Percentiles rank a stretch among this genome's conserved stretches.
phyloP scores from a whole-genome alignment of 2,329 filamentous ascomycete genomes.

The Sporothrix brunneoviolacea region DNA sequence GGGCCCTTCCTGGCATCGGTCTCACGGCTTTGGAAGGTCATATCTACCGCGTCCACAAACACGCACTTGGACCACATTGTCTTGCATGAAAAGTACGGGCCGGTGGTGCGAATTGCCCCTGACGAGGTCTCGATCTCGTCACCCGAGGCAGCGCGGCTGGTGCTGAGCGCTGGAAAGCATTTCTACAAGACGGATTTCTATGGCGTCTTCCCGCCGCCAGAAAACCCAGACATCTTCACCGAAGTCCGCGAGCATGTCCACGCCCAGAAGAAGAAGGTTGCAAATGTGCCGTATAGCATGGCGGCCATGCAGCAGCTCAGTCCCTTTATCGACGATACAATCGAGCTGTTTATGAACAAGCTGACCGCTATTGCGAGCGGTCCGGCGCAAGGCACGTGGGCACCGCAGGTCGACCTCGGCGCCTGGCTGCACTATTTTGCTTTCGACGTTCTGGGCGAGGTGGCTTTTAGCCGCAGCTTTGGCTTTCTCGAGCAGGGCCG shows the following conservation, averaged over 20 bases:
- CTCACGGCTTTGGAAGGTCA: constrained; percentile 36
- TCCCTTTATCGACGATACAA: constrained; percentile 45
- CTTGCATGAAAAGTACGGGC: constrained; percentile 40
- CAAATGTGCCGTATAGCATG: constrained; percentile 47
- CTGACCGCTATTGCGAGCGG: constrained; percentile 32
- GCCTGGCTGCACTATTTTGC: constrained; percentile 39
- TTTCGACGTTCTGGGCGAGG: constrained; percentile 46
- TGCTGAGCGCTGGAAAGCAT: constrained; percentile 43
- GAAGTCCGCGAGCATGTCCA: constrained; percentile 49
- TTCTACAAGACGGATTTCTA: constrained; percentile 50
- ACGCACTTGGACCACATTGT: constrained; percentile 38
- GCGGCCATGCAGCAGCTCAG: constrained; percentile 45
- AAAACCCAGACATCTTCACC: constrained; percentile 54
- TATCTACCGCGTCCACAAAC: constrained; percentile 31
- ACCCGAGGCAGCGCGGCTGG: constrained; percentile 36
- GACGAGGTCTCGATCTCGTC: constrained; percentile 42
- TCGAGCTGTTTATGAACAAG: constrained; percentile 37
- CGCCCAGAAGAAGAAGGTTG: constrained; percentile 47
- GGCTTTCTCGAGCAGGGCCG: constrained; percentile 44
- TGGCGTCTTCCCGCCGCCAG: constrained; percentile 47
- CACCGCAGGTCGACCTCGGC: constrained; percentile 37
- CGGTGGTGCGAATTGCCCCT: constrained; percentile 43
- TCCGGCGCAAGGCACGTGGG: constrained; percentile 15
- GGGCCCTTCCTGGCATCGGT: constrained; percentile 29
- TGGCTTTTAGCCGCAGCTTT: constrained; percentile 45